Evolutionary conservation across 805 yeast genomes (phyloP).

Genomic region (Tetrapisispora nanseiensis): DNA sequence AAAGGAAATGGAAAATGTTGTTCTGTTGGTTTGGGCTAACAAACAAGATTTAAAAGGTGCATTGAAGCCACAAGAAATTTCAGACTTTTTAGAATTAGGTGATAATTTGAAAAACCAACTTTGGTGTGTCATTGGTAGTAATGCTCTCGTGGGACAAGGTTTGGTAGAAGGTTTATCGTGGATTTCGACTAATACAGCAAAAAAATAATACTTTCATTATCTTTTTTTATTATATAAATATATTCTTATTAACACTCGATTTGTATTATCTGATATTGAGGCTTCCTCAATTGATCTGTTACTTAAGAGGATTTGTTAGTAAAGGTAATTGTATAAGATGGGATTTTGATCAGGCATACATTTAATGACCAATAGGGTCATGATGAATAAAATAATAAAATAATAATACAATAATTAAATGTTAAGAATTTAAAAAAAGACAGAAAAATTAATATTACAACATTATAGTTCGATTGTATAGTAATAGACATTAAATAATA

Average conservation of each 20-base stretch:
- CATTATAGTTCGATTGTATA: not conserved
- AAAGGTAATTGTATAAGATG: no score
- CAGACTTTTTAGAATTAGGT: conserved; percentile 58
- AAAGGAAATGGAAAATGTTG: conserved; percentile 72
- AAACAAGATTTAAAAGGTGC: conserved; percentile 72
- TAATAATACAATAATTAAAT: not conserved
- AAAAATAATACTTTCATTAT: no score
- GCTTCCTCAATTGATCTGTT: no score
- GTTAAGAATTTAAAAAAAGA: no score
- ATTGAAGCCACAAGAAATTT: conserved; percentile 68
- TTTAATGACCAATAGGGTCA: no score
- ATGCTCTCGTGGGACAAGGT: conserved; percentile 86
- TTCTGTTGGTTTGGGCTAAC: conserved; percentile 78
- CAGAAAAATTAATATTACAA: not conserved
- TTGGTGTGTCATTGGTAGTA: conserved; percentile 88
- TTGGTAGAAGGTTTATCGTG: conserved; percentile 79
- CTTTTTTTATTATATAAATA: no score
- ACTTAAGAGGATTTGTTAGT: no score
- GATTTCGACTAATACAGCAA: conserved; percentile 54
- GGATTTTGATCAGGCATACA: no score
- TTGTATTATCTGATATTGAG: no score
- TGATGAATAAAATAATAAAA: not conserved
- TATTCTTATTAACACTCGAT: no score
- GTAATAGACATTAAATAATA: not conserved
- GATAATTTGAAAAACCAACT: conserved; percentile 52